phyloP scores from a whole-genome alignment of 768 basidiomycete species.

The Gymnopilus dilepis region DNA sequence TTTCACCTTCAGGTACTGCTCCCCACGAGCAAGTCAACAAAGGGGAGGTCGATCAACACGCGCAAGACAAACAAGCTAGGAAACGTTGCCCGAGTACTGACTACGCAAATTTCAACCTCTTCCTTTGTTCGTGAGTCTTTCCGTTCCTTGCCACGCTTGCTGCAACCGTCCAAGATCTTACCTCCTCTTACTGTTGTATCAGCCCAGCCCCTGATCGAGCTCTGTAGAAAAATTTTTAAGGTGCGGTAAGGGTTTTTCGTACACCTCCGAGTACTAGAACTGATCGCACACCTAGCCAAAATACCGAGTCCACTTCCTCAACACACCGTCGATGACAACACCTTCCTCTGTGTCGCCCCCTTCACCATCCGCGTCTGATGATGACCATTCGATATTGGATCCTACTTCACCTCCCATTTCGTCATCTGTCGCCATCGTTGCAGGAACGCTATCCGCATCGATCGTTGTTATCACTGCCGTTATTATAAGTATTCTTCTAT shows the following conservation, averaged over 20 bases:
- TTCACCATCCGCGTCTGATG: neutral
- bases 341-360: neutral
- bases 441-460: slow-evolving; percentile 17
- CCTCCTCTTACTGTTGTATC: too few species aligned
- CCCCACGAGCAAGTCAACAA: neutral
- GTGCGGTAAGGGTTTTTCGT: too few species aligned
- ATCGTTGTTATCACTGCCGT: slow-evolving; percentile 20
- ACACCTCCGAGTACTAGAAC: too few species aligned
- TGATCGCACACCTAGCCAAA: too few species aligned
- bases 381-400: neutral
- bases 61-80: neutral
- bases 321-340: neutral
- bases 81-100: too few species aligned
- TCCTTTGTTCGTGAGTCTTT: too few species aligned
- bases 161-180: too few species aligned
- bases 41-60: neutral
- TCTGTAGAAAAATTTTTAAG: too few species aligned
- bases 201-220: too few species aligned
- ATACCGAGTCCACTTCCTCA: too few species aligned
- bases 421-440: slow-evolving; percentile 20
- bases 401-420: neutral
- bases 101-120: too few species aligned
- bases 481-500: slow-evolving; percentile 9
- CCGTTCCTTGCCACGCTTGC: neutral
- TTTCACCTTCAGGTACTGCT: neutral